These are phyloP conservation scores for Colletotrichum melonis DNA, from an alignment of 2,329 filamentous ascomycete genomes.

Conservation along the genomic window DNA sequence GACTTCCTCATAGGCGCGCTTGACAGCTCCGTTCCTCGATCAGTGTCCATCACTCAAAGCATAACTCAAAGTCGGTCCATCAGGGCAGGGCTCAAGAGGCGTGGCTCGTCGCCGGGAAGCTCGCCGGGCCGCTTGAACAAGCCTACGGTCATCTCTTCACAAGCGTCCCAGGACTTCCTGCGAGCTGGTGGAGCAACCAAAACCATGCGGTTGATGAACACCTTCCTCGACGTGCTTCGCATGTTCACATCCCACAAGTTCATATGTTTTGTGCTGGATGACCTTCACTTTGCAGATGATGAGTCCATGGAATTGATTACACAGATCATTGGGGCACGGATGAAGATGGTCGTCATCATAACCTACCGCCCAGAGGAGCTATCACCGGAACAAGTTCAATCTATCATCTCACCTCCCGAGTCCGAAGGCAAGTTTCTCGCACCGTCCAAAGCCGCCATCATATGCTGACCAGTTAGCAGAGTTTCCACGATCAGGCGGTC, in stretches of 20 bases:
- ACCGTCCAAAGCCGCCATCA: constrained; percentile 8
- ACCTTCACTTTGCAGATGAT: constrained; percentile 89
- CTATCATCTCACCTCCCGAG: constrained; percentile 65
- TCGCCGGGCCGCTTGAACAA: constrained; percentile 48
- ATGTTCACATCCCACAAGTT: constrained; percentile 86
- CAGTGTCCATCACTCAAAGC: constrained; percentile 51
- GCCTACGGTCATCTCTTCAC: constrained; percentile 54
- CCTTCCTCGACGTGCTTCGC: constrained; percentile 86
- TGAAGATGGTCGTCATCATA: constrained; percentile 85
- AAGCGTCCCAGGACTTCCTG: constrained; percentile 70
- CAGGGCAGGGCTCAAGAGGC: constrained; percentile 51
- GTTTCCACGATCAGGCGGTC: constrained; percentile 56
- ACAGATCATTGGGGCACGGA: constrained; percentile 80
- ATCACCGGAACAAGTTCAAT: constrained; percentile 64
- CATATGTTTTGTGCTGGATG: constrained; percentile 89
- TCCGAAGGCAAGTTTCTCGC: constrained; percentile 57
- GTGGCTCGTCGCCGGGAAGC: constrained; percentile 61
- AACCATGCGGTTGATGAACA: constrained; percentile 83
- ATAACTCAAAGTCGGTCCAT: constrained; percentile 44
- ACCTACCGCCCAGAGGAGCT: constrained; percentile 79
- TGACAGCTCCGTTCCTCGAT: constrained; percentile 49
- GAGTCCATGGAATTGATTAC: constrained; percentile 87
- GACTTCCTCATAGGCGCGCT: constrained; percentile 75
- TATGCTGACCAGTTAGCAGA: constrained; percentile 50
- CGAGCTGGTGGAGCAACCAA: constrained; percentile 69